A percentile compares a stretch with the other conserved stretches of the same genome.
Evolutionary conservation across 1,284 basidiomycete species (phyloP).

Genomic region (Tetrapyrgos nigripes): DNA sequence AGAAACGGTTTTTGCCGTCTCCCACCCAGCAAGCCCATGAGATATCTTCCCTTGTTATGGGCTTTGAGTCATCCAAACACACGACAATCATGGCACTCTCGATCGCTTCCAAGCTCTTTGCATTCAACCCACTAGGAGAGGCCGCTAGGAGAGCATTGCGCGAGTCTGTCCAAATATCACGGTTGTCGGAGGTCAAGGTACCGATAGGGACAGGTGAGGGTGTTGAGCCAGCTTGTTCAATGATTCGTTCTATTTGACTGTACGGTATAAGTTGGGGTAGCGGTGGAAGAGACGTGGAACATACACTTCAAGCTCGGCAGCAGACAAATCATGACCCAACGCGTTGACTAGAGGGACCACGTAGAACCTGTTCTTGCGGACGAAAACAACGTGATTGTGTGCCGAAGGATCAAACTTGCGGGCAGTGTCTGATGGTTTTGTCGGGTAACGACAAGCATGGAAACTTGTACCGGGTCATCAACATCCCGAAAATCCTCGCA

Average conservation of each 20-base stretch:
- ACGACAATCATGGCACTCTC: conserved; percentile 92
- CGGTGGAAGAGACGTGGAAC: conserved; percentile 17
- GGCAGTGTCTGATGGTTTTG: conserved; percentile 85
- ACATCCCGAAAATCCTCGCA: background rate
- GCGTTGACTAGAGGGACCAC: conserved; percentile 73
- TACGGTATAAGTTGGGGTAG: conserved; percentile 8
- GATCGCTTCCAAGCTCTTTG: conserved; percentile 76
- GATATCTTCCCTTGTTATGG: conserved; percentile 83
- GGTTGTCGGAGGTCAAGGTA: conserved; percentile 86
- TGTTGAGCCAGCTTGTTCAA: conserved; percentile 67
- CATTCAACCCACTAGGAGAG: conserved; percentile 64
- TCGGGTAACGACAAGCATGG: conserved; percentile 90
- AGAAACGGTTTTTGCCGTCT: conserved; percentile 93
- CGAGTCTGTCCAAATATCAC: conserved; percentile 91
- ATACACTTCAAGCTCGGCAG: conserved; percentile 79
- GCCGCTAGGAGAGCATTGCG: conserved; percentile 72
- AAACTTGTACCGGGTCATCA: conserved; percentile 56
- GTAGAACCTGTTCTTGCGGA: conserved; percentile 93
- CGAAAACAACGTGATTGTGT: conserved; percentile 90
- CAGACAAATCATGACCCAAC: conserved; percentile 72
- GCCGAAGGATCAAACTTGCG: conserved; percentile 78
- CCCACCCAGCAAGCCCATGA: conserved; percentile 93
- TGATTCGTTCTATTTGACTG: conserved; percentile 84
- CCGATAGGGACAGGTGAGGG: conserved; percentile 70
- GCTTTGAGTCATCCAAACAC: conserved; percentile 83